Conservation (phyloP, 2,329 filamentous ascomycete species). For the Botrytis medusae region DNA sequence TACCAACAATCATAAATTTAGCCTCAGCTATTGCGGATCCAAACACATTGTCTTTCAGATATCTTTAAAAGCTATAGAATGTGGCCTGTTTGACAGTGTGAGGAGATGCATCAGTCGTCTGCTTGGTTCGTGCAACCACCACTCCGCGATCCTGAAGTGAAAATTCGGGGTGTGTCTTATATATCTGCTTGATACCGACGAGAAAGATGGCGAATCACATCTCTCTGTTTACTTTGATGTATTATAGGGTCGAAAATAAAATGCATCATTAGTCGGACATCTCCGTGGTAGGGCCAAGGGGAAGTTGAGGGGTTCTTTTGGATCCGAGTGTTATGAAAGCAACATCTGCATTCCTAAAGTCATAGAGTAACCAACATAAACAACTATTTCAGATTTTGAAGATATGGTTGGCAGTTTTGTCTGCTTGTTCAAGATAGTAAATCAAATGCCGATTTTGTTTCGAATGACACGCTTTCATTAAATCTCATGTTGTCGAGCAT, state of each 20-base stretch:
- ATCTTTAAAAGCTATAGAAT: too few species aligned
- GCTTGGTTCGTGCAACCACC: neutral
- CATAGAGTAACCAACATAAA: neutral
- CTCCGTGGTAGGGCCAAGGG: neutral
- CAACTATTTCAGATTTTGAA: too few species aligned
- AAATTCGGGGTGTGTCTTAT: neutral
- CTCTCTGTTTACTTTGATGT: neutral
- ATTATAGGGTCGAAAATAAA: neutral
- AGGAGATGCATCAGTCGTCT: neutral
- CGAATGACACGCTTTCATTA: too few species aligned
- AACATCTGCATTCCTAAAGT: neutral
- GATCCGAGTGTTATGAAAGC: neutral
- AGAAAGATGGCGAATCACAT: neutral
- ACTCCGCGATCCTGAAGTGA: neutral
- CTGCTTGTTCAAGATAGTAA: too few species aligned
- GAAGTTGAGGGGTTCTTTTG: too few species aligned
- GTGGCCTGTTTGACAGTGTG: too few species aligned
- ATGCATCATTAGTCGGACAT: neutral
- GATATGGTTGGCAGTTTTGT: too few species aligned
- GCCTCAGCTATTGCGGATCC: neutral
- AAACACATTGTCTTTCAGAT: fast-evolving
- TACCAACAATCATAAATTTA: neutral
- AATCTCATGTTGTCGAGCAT: too few species aligned
- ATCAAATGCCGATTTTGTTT: too few species aligned
- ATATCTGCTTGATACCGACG: too few species aligned